Conservation (phyloP, 1,284 basidiomycete genomes). For the Cryptococcus hybrid region DNA sequence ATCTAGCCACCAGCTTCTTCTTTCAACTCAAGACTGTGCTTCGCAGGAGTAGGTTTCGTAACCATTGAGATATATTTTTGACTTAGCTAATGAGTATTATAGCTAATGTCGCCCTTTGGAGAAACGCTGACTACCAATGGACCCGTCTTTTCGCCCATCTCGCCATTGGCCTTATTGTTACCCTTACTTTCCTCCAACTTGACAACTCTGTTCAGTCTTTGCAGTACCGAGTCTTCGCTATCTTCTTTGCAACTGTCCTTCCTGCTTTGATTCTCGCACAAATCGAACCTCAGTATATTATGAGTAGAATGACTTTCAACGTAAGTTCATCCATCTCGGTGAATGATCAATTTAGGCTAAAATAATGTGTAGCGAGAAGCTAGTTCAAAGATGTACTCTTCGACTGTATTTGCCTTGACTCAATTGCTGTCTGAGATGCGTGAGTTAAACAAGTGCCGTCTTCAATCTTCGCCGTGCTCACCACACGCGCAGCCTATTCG, state of each 20-base stretch:
- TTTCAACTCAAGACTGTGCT: slow-evolving; percentile 77
- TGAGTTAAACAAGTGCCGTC: slow-evolving; percentile 51
- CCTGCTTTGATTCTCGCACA: slow-evolving; percentile 45
- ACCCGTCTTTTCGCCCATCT: slow-evolving; percentile 75
- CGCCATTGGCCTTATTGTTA: slow-evolving; percentile 74
- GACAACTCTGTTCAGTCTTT: slow-evolving; percentile 65
- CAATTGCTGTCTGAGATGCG: slow-evolving; percentile 81
- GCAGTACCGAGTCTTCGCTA: slow-evolving; percentile 75
- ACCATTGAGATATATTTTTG: not conserved
- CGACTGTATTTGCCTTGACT: slow-evolving; percentile 68
- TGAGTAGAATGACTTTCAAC: slow-evolving; percentile 60
- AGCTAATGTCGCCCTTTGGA: slow-evolving; percentile 72
- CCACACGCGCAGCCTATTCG: slow-evolving; percentile 24
- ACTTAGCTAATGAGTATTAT: not conserved
- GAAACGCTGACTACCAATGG: slow-evolving; percentile 67
- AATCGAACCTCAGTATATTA: slow-evolving; percentile 83
- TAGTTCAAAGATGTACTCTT: slow-evolving; percentile 54
- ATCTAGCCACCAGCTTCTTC: slow-evolving; percentile 64
- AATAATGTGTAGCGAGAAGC: slow-evolving; percentile 63
- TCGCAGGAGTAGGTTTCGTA: slow-evolving; percentile 53
- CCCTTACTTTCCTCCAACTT: slow-evolving; percentile 79
- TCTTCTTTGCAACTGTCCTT: slow-evolving; percentile 49
- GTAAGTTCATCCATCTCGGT: slow-evolving; percentile 16
- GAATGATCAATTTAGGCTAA: not conserved
- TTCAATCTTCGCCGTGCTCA: slow-evolving; percentile 24